Base-by-base conservation (phyloP, 2,329 filamentous ascomycete species). In the Alternaria ethzedia region DNA sequence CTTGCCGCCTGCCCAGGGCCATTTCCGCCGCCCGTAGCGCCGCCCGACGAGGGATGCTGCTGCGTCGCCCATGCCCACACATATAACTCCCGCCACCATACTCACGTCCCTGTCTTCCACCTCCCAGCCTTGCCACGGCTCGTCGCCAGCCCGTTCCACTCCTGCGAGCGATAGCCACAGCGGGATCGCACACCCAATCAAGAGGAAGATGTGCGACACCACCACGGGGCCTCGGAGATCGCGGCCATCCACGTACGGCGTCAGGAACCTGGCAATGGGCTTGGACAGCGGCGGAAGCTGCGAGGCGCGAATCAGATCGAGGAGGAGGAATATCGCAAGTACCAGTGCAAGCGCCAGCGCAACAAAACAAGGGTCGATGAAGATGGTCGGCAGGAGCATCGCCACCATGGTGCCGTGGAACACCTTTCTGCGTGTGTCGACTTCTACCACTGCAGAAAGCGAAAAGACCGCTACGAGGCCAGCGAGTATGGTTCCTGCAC, bases 401-500 rank as follows among this genome's bases (percentile, higher is more conserved):
- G 89, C 89, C 8, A 98, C 95, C 91, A 98, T 98, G 86, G 95
- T 97, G 70, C 96, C 96, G 79, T 99, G 96, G 79, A 99, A 99
- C 23, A 98, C 92, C 80, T 99, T 99, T 54, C 96, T 89, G 54
- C 96, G 88, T 1, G 96, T 99, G 81, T 99, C 96, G 50, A 99
- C 95, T 80, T 97, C 94, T 69, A 92, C 94, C 54, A 92, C 84
- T 4, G 89, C 84, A 44, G 91, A 92, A 41, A 97, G 86, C 45
- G 86, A 88, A 56, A 96, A 88, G 8, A 97, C 92, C 5, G 92
- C 84, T 10, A 89, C 82, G 36, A 98, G 85, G 1, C 95, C 96
- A 2, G 88, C 76, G 15, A 87, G 77, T 15, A 98, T 86, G 58
- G 96, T 88, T 5, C 80, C 70, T 1, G 90, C 68, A 84, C 91